These are phyloP conservation scores for Brassica rapa DNA, from an alignment of 345 rosid species.

Conservation along the genomic window DNA sequence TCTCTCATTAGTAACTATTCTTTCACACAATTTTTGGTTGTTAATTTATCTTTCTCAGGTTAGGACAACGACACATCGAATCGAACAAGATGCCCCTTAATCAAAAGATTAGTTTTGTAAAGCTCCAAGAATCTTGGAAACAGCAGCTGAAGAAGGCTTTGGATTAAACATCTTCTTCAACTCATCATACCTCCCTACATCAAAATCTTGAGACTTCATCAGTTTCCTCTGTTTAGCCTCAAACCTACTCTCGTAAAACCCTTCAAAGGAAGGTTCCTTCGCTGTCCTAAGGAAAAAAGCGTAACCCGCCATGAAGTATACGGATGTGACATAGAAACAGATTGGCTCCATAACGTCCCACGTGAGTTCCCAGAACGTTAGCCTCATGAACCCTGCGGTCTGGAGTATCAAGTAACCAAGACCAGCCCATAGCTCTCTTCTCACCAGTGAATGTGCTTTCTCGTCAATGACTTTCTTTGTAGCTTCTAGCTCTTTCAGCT, in stretches of 20 bases:
- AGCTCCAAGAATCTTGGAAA: constrained; percentile 36
- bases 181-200: constrained; percentile 59
- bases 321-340: constrained; percentile 78
- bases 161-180: constrained; percentile 50
- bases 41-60: constrained; percentile 21
- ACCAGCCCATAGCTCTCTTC: constrained; percentile 77
- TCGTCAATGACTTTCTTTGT: constrained; percentile 54
- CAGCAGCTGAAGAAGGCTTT: constrained; percentile 26
- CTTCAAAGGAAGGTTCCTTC: constrained; percentile 86
- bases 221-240: constrained; percentile 62
- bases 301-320: constrained; percentile 73
- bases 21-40: constrained; percentile 1
- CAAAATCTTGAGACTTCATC: constrained; percentile 51
- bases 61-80: constrained; percentile 15
- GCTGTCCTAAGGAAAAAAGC: constrained; percentile 82
- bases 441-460: constrained; percentile 57
- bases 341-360: constrained; percentile 99
- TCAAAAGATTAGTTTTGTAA: constrained; percentile 2
- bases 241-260: constrained; percentile 78
- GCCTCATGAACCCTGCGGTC: constrained; percentile 88
- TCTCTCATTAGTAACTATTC: not conserved
- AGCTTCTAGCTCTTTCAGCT: constrained; percentile 63
- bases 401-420: constrained; percentile 68
- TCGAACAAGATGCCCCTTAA: not conserved
- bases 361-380: constrained; percentile 95